These are phyloP conservation scores for Pycnococcus provasolii DNA, from an alignment of 139 green algal genomes.

Conservation along the genomic window DNA sequence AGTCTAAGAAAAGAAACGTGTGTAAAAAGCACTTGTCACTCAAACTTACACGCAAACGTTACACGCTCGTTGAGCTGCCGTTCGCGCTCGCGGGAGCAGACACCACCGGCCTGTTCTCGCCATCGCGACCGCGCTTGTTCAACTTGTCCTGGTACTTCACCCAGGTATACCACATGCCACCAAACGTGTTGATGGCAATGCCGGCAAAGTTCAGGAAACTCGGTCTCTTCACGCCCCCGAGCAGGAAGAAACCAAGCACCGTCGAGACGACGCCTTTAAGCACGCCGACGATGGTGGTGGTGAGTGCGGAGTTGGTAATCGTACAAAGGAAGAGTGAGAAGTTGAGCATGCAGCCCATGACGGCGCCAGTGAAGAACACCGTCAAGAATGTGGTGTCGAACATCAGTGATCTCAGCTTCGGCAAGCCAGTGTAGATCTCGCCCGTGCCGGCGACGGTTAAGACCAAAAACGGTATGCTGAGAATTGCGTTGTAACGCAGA, in stretches of 20 bases:
- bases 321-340: conserved; percentile 60
- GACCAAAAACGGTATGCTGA: conserved; percentile 40
- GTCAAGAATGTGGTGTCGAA: neutral
- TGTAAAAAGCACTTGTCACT: too few species aligned
- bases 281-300: conserved; percentile 65
- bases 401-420: neutral
- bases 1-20: too few species aligned
- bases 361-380: neutral
- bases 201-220: conserved; percentile 29
- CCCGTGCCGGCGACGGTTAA: neutral
- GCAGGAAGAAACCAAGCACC: conserved; percentile 55
- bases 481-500: conserved; percentile 59
- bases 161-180: conserved; percentile 36
- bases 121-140: neutral
- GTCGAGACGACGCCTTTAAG: conserved; percentile 40
- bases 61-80: too few species aligned
- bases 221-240: conserved; percentile 34
- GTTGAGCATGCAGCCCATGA: conserved; percentile 46
- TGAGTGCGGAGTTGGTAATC: conserved; percentile 56
- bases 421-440: neutral
- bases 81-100: too few species aligned
- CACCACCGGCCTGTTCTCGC: too few species aligned
- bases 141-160: conserved; percentile 25
- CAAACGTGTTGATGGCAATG: conserved; percentile 36
- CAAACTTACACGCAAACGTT: too few species aligned